Conservation (phyloP, 1,284 basidiomycete species). For the Gymnopus androsaceus region DNA sequence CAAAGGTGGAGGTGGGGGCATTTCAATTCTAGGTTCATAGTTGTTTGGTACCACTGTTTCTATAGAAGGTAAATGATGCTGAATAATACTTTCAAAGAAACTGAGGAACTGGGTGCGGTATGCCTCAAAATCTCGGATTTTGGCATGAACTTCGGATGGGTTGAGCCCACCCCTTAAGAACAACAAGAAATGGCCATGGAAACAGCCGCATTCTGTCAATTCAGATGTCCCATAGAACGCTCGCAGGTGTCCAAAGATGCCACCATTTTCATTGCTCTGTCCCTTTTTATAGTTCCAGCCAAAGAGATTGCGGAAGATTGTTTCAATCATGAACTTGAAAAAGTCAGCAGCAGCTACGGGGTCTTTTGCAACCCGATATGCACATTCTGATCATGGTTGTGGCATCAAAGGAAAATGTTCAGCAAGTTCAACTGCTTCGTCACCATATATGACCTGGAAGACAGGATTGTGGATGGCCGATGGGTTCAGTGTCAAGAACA, state of each 20-base stretch:
- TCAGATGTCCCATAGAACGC: constrained; percentile 34
- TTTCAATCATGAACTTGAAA: constrained; percentile 32
- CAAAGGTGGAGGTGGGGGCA: background rate
- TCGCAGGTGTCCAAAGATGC: constrained; percentile 27
- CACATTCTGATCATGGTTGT: constrained; percentile 10
- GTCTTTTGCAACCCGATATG: constrained; percentile 26
- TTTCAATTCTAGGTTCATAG: background rate
- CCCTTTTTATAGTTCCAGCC: constrained; percentile 14
- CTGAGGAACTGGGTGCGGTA: constrained; percentile 12
- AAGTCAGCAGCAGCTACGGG: constrained; percentile 30
- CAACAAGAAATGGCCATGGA: constrained; percentile 35
- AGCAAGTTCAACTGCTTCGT: constrained; percentile 23
- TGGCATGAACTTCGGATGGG: constrained; percentile 22
- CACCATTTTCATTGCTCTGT: constrained; percentile 15
- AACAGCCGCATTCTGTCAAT: constrained; percentile 29
- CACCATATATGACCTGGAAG: constrained; percentile 27
- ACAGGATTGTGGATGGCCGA: constrained; percentile 31
- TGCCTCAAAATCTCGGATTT: constrained; percentile 1
- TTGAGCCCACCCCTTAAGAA: constrained; percentile 30
- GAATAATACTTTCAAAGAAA: constrained; percentile 8
- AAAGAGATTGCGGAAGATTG: constrained; percentile 25
- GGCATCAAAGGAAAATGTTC: constrained; percentile 12
- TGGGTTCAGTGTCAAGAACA: constrained; percentile 35
- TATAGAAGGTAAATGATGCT: constrained; percentile 9
- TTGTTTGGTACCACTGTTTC: background rate